Percentiles rank a stretch among this genome's conserved stretches.
Conservation (phyloP, 1,284 basidiomycete species). For the Ganoderma boninense region DNA sequence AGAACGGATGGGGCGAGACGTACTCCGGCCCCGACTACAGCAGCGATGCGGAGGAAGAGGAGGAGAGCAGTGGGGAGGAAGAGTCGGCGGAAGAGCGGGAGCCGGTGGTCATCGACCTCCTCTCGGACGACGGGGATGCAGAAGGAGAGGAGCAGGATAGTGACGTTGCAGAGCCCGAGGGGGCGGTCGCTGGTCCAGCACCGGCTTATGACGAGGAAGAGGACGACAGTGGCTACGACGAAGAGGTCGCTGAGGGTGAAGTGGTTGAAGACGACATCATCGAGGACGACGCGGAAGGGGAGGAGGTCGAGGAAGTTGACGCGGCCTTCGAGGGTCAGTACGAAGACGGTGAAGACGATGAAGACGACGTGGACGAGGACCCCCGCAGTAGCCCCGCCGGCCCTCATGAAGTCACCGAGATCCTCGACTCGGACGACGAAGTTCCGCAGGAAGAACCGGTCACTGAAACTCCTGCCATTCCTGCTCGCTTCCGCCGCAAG, state of each 20-base stretch:
- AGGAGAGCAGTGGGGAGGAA: slow-evolving; percentile 46
- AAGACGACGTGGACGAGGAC: slow-evolving; percentile 26
- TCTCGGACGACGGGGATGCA: slow-evolving; percentile 35
- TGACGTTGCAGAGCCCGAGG: slow-evolving; percentile 3
- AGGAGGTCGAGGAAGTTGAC: slow-evolving; percentile 22
- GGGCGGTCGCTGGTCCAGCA: slow-evolving; percentile 8
- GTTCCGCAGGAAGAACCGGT: slow-evolving; percentile 17
- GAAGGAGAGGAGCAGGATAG: slow-evolving; percentile 9
- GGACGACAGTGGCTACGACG: slow-evolving; percentile 16
- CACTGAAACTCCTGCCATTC: slow-evolving; percentile 12
- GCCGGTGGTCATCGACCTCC: slow-evolving; percentile 35
- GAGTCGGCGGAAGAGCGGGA: slow-evolving; percentile 16
- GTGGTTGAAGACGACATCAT: slow-evolving; percentile 18
- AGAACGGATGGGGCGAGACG: slow-evolving; percentile 36
- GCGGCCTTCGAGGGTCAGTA: slow-evolving; percentile 4
- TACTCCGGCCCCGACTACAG: slow-evolving; percentile 8
- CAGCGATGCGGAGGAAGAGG: slow-evolving; percentile 33
- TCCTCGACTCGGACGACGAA: slow-evolving; percentile 33
- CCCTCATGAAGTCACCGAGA: slow-evolving; percentile 25
- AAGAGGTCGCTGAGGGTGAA: slow-evolving; percentile 19
- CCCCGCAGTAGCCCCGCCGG: slow-evolving; percentile 15
- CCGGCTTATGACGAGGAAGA: slow-evolving; percentile 22
- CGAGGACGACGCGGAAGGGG: slow-evolving; percentile 8
- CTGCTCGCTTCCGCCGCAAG: slow-evolving; percentile 28
- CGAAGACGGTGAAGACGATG: slow-evolving; percentile 18